phyloP scores from a whole-genome alignment of 148 eudicot species.

The Chenopodium formosanum region DNA sequence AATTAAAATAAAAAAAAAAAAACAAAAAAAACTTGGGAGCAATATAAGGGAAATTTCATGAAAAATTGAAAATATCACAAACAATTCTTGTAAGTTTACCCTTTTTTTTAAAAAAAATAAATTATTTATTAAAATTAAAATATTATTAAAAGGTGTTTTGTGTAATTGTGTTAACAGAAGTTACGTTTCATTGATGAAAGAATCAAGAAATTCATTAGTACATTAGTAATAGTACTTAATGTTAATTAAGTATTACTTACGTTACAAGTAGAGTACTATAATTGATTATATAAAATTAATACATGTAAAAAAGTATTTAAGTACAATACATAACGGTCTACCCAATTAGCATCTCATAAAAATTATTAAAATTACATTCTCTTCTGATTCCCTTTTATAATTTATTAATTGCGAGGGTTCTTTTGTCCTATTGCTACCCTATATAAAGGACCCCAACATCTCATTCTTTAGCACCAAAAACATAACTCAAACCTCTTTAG shows the following conservation, averaged over 20 bases:
- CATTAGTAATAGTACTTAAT: neutral
- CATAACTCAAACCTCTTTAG: neutral
- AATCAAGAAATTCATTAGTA: neutral
- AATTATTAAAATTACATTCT: neutral
- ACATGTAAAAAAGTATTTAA: neutral
- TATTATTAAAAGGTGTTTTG: neutral
- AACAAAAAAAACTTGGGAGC: neutral
- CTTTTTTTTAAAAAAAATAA: neutral
- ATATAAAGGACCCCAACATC: slow-evolving; percentile 14
- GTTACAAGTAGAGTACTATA: slow-evolving; percentile 1
- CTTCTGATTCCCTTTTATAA: neutral
- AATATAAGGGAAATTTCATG: neutral
- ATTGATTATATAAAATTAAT: neutral
- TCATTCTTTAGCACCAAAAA: neutral
- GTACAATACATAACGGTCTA: neutral
- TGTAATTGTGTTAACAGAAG: too few relatives aligned
- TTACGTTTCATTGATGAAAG: neutral
- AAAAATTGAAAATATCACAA: neutral
- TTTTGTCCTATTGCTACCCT: slow-evolving; percentile 15
- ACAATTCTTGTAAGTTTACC: neutral
- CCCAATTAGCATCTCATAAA: neutral
- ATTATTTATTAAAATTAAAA: too few relatives aligned
- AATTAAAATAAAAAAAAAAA: too few relatives aligned
- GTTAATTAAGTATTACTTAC: neutral
- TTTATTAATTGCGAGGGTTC: neutral